phyloP scores from a whole-genome alignment of 2,329 filamentous ascomycete species.

The Fusarium clavum region DNA sequence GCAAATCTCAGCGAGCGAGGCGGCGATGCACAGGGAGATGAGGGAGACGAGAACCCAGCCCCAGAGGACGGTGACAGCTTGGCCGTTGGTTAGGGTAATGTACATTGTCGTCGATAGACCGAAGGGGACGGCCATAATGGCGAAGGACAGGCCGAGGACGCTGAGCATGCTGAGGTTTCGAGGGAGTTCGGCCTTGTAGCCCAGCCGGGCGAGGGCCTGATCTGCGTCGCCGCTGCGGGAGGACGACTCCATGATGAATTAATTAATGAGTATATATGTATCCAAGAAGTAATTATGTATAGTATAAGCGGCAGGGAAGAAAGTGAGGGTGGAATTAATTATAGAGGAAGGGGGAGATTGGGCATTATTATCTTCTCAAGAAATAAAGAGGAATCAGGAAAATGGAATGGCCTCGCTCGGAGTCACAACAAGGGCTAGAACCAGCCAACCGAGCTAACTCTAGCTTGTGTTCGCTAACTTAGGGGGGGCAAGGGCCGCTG shows the following conservation, averaged over 20 bases:
- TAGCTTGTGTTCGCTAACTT: neutral
- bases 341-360: constrained; percentile 14
- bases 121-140: constrained; percentile 64
- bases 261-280: neutral
- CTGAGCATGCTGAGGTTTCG: constrained; percentile 63
- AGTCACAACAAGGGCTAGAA: constrained; percentile 1
- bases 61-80: constrained; percentile 79
- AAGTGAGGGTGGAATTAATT: neutral
- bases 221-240: constrained; percentile 50
- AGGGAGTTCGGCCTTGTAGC: constrained; percentile 63
- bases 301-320: neutral
- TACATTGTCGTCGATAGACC: constrained; percentile 62
- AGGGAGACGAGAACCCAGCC: constrained; percentile 72
- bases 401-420: constrained; percentile 18
- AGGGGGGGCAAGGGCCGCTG: constrained; percentile 17
- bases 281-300: neutral
- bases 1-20: constrained; percentile 78
- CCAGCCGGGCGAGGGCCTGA: constrained; percentile 59
- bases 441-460: neutral
- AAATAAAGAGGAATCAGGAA: constrained; percentile 22
- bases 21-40: constrained; percentile 78
- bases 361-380: constrained; percentile 17
- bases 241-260: constrained; percentile 24
- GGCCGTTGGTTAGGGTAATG: constrained; percentile 74
- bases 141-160: constrained; percentile 62